Evolutionary conservation across 2,329 filamentous ascomycete genomes (phyloP), one percentile per base, ranked within the genome.

Genomic region (Clonostachys solani): DNA sequence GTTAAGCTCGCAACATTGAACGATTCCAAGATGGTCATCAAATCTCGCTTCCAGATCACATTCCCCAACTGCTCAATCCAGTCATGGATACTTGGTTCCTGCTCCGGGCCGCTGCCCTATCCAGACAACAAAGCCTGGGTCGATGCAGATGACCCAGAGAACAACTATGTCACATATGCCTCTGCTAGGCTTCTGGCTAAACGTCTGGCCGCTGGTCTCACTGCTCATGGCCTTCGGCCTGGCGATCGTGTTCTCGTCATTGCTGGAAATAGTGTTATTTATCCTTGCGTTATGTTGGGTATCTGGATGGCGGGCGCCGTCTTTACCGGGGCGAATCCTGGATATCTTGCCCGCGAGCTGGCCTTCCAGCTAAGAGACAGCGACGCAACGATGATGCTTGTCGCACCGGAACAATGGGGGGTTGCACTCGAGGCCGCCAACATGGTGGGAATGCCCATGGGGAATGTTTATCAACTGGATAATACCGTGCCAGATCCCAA

Each of bases 291-390:
- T 2, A 80, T 92, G 46, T 73, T 90, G 63, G 88, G 88, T 15
- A 74, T 87, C 17, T 73, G 90, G 44, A 90, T 90, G 81, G 86
- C 88, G 0, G 87, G 87, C 5, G 87, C 86, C 2, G 71, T 92
- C 46, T 92, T 92, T 67, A 87, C 84, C 0, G 88, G 87, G 23
- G 86, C 86, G 2, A 90, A 89, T 50, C 86, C 86, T 1, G 75
- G 73, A 6, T 90, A 60, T 46, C 83, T 88, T 1, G 70, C 80
- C 0, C 72, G 86, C 17, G 89, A 94, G 64, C 65, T 95, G 42
- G 85, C 83, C 7, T 86, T 88, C 62, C 89, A 94, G 63, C 71
- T 94, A 35, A 73, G 79, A 43, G 86, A 92, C 61, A 85, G 83
- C 47, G 83, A 78, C 1, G 84, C 88, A 0, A 75, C 65, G 7